These are phyloP conservation scores for Bryopsis sp. DNA, from an alignment of 139 green algal species.

Conservation along the genomic window DNA sequence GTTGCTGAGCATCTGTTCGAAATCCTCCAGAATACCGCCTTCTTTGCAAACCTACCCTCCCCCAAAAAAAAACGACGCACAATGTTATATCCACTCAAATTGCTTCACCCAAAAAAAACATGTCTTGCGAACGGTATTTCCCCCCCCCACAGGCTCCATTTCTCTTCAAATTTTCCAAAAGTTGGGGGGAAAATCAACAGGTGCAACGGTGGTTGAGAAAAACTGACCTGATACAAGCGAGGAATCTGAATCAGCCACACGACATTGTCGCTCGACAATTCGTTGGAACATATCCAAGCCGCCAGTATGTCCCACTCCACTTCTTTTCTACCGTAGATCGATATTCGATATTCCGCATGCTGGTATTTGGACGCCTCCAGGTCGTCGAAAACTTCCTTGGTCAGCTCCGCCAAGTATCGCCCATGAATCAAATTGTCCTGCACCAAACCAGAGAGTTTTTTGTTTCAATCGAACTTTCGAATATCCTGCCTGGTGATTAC, in stretches of 20 bases:
- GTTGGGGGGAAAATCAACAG: no score
- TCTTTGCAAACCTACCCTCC: constrained; percentile 23
- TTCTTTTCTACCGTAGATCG: constrained; percentile 75
- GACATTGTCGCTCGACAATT: constrained; percentile 89
- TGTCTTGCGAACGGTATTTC: no score
- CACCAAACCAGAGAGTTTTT: neutral
- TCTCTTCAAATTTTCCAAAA: no score
- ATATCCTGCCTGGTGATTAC: no score
- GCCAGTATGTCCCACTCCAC: constrained; percentile 97
- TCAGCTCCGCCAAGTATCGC: constrained; percentile 88
- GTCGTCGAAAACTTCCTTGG: constrained; percentile 81
- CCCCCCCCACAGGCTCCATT: no score
- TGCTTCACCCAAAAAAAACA: no score
- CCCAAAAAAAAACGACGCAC: no score
- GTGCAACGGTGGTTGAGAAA: no score
- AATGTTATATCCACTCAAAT: no score
- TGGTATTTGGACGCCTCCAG: constrained; percentile 81
- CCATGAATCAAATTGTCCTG: constrained; percentile 90
- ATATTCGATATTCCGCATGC: constrained; percentile 83
- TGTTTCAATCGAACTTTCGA: no score
- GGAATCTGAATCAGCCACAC: constrained; percentile 92
- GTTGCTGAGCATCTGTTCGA: constrained; percentile 93
- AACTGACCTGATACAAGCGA: no score
- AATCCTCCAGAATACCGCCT: constrained; percentile 53
- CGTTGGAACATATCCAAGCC: constrained; percentile 91